These are phyloP conservation scores for Fonsecaea pugnacius DNA, from an alignment of 2,329 filamentous ascomycete genomes.

Conservation along the genomic window DNA sequence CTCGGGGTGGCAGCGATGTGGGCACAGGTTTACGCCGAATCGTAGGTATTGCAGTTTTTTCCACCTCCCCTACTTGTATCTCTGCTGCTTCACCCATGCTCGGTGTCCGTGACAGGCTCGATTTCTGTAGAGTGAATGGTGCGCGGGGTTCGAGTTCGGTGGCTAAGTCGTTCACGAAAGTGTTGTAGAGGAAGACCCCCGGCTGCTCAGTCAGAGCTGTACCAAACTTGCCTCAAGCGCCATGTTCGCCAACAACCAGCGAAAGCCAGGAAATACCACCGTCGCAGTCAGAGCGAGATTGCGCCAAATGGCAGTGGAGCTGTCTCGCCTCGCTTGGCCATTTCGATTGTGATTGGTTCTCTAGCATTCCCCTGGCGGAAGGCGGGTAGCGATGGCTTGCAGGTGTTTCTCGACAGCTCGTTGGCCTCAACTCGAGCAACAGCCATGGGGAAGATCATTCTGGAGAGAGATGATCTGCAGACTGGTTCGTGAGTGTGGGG, in stretches of 20 bases:
- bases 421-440: background rate
- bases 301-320: conserved; percentile 1
- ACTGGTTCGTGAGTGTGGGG: background rate
- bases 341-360: background rate
- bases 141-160: background rate
- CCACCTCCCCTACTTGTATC: conserved; percentile 22
- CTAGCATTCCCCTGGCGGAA: background rate
- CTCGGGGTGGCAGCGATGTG: conserved; percentile 6
- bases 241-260: background rate
- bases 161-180: background rate
- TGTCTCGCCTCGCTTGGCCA: background rate
- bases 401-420: background rate
- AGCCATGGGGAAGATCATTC: background rate
- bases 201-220: background rate
- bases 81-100: conserved; percentile 24
- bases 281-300: conserved; percentile 13
- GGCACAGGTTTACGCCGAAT: conserved; percentile 32
- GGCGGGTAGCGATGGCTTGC: background rate
- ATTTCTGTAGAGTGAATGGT: background rate
- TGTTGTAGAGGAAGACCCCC: background rate
- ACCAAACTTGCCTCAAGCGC: background rate
- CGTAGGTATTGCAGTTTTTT: conserved; percentile 23
- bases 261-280: background rate
- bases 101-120: background rate
- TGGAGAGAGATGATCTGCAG: background rate